Base-by-base conservation (phyloP, 1,139 yeast species). In the Debaryomyces udenii region DNA sequence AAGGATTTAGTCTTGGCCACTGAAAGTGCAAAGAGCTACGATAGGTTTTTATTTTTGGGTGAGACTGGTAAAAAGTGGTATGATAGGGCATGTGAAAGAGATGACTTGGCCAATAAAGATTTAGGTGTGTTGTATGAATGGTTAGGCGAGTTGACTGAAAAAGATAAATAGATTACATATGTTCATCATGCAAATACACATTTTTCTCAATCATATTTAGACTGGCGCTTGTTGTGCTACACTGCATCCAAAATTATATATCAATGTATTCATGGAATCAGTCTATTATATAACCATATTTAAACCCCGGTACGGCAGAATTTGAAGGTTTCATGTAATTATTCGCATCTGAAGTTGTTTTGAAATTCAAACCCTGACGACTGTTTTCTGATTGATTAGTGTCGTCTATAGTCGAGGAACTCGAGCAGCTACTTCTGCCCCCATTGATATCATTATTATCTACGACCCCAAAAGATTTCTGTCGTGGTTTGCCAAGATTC, bases 1-100 rank as follows among this genome's bases (percentile, higher is more conserved):
- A 80, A 80, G 54, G 85, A 80, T 54, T 70, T 80, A 52, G 76
- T 74, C 3, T 70, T 80, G 50, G 84, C 83, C 16, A 61, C 78
- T 11, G 68, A 70, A 24, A 70, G 78, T 39, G 82, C 84, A 16
- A 62, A 66, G 46, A 46, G 34, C 35, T 57, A 45, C 33, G 51
- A 60, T 41, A 54, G 76, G 41, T 67, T 66, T 49, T 66, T 72
- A 51, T 72, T 52, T 47, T 57, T 72, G 53, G 78, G 77, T 11
- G 77, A 69, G 35, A 54, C 65, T 32, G 61, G 74, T 30, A 66
- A 61, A 52, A 57, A 64, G 40, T 70, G 76, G 76, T 72, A 72
- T 46, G 73, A 71, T 44, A 64, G 61, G 48, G 78, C 77, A 9
- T 70, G 76, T 48, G 76, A 72, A 51, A 55, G 69, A 31, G 64